These are phyloP conservation scores for Eucalyptus decipiens DNA, from an alignment of 345 rosid species.

Conservation along the genomic window DNA sequence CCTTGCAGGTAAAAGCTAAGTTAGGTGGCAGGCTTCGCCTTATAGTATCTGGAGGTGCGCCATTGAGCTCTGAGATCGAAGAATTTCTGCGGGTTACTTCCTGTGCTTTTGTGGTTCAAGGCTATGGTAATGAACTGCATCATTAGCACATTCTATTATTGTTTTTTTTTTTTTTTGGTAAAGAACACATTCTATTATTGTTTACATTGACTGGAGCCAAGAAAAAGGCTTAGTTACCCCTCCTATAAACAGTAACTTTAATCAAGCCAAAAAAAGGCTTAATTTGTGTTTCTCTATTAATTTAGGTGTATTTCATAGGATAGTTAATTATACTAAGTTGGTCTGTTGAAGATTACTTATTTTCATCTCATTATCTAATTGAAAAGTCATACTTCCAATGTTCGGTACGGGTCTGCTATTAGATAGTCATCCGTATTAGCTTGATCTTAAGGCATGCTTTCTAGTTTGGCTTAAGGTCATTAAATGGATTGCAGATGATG, in stretches of 20 bases:
- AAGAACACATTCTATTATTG: not conserved
- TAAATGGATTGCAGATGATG: not conserved
- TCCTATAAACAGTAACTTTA: not conserved
- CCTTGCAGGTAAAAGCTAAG: conserved; percentile 65
- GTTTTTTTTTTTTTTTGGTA: too few species aligned
- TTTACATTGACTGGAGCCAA: not conserved
- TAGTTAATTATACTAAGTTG: not conserved
- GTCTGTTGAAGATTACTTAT: not conserved
- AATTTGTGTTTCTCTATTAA: not conserved
- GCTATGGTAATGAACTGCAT: conserved; percentile 55
- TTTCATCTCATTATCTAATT: not conserved
- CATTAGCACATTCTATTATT: not conserved
- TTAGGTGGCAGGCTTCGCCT: conserved; percentile 84
- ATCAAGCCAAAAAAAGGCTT: not conserved
- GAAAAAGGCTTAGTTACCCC: not conserved
- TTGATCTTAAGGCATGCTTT: not conserved
- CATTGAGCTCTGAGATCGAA: conserved; percentile 74
- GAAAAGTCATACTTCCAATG: not conserved
- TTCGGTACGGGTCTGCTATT: not conserved
- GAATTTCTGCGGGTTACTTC: conserved; percentile 91
- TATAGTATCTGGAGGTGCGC: conserved; percentile 84
- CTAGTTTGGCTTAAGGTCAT: not conserved
- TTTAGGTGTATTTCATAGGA: not conserved
- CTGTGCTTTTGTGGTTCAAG: conserved; percentile 80
- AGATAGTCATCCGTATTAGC: not conserved